A percentile compares a stretch with the other conserved stretches of the same genome.
Conservation (phyloP, 345 rosid genomes). For the Geranium rotundifolium region DNA sequence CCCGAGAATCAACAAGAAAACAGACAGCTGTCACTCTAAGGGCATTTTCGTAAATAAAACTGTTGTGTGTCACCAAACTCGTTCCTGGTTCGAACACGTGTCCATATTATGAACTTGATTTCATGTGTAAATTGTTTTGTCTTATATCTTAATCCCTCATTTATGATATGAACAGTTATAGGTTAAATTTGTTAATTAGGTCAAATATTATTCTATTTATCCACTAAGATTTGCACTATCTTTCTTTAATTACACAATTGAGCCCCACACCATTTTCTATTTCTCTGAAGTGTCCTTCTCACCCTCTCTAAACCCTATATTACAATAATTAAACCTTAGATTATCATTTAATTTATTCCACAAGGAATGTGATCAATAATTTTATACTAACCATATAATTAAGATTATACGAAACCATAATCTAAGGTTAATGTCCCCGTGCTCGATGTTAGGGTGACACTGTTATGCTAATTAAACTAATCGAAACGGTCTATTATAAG, state of each 20-base stretch:
- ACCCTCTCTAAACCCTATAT: neutral
- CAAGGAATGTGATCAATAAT: neutral
- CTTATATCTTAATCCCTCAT: no score
- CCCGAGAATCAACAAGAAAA: no score
- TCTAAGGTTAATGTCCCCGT: neutral
- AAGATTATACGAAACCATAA: neutral
- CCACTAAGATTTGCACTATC: neutral
- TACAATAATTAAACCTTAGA: no score
- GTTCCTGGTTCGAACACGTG: neutral
- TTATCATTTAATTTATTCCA: neutral
- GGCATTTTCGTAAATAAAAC: neutral
- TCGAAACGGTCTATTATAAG: no score
- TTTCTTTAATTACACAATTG: neutral
- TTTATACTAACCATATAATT: no score
- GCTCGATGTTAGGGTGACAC: neutral
- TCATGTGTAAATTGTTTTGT: neutral
- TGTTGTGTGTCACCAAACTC: neutral
- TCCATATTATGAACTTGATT: neutral
- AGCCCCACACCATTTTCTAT: neutral
- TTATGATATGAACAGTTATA: neutral
- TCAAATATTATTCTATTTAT: neutral
- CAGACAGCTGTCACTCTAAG: neutral
- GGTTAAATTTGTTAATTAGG: neutral
- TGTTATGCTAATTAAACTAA: no score
- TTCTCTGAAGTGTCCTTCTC: neutral